Base-by-base conservation (phyloP, 2,329 filamentous ascomycete genomes). In the Verticillium klebahnii region DNA sequence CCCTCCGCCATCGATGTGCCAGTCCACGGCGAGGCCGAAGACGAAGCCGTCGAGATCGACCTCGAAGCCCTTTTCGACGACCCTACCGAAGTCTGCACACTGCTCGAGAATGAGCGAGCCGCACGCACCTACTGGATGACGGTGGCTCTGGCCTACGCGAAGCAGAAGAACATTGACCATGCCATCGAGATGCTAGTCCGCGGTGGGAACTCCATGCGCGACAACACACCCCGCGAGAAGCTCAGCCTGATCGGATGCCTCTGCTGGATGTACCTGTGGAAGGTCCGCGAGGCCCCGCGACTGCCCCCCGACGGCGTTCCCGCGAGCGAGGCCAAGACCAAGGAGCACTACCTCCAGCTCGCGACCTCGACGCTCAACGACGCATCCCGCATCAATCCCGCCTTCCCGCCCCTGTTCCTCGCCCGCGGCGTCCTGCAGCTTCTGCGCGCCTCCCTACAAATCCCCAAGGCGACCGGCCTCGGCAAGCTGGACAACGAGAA, bases 41-140 rank as follows among this genome's bases (percentile, higher is more conserved):
- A 89, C 67, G 86, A 93, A 71, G 86, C 85, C 60, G 95, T 99
- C 74, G 95, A 98, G 78, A 92, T 99, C 70, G 92, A 96, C 72
- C 86, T 98, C 60, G 90, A 93, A 72, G 92, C 94, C 67, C 87
- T 97, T 45, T 86, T 93, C 64, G 95, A 98, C 74, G 95, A 98
- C 72, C 92, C 92, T 23, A 97, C 91, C 56, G 95, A 99, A 78
- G 85, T 99, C 5, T 99, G 95, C 75, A 95, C 92, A 34, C 84
- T 99, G 58, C 87, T 99, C 66, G 94, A 99, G 78, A 96, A 95
- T 71, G 96, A 99, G 75, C 88, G 89, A 71, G 93, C 93, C 17
- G 90, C 92, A 40, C 93, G 94, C 70, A 92, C 89, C 59, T 96
- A 96, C 69, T 99, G 96, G 96, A 94, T 99, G 82, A 94, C 92